phyloP scores from a whole-genome alignment of 2,329 filamentous ascomycete genomes.

The Fusarium abutilonis region DNA sequence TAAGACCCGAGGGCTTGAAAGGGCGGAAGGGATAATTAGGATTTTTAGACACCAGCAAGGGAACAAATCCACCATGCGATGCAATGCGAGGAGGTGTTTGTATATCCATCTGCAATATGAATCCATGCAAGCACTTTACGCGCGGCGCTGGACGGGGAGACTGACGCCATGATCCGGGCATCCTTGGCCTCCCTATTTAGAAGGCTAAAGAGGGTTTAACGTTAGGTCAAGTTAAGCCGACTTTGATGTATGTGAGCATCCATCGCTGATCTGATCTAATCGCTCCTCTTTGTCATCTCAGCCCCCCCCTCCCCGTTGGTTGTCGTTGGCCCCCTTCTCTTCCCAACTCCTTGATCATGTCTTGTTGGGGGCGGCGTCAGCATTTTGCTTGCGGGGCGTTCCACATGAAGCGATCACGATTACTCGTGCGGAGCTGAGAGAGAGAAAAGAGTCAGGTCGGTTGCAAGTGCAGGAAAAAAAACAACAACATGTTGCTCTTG shows the following conservation, averaged over 20 bases:
- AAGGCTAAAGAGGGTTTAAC: background rate
- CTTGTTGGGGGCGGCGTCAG: constrained; percentile 23
- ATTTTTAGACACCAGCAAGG: too few species aligned
- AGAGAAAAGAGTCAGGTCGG: background rate
- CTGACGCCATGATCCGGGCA: constrained; percentile 32
- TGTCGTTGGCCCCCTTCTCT: background rate
- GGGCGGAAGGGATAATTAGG: background rate
- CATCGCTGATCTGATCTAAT: constrained; percentile 11
- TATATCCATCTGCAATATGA: background rate
- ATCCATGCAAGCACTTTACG: constrained; percentile 41
- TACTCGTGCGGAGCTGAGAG: constrained; percentile 10
- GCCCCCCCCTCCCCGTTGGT: background rate
- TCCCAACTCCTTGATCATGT: constrained; percentile 8
- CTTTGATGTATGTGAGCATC: background rate
- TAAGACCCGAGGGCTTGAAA: background rate
- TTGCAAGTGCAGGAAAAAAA: background rate
- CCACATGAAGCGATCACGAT: constrained; percentile 4
- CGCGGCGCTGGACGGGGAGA: constrained; percentile 29
- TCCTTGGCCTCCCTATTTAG: background rate
- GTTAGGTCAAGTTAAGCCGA: background rate
- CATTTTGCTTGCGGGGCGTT: constrained; percentile 26
- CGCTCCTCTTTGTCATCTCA: background rate
- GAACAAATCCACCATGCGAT: too few species aligned
- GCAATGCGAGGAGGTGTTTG: background rate
- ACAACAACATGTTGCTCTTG: background rate